These are phyloP conservation scores for Trametes elegans DNA, from an alignment of 768 basidiomycete species.

Conservation along the genomic window DNA sequence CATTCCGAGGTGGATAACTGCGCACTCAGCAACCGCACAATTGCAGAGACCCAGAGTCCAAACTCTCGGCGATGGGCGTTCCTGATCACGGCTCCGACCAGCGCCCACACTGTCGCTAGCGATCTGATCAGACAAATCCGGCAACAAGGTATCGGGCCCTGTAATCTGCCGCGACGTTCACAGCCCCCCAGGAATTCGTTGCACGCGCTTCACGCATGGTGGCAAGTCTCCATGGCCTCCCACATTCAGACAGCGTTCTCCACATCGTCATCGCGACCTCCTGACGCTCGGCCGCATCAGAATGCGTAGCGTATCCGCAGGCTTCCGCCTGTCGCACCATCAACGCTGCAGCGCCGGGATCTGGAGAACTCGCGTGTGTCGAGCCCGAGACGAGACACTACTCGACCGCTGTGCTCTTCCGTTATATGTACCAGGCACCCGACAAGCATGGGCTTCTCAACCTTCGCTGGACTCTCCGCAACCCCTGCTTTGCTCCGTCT, in stretches of 20 bases:
- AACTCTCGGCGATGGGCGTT: not conserved
- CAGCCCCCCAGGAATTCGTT: constrained; percentile 1
- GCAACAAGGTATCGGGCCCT: not conserved
- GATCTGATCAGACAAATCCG: constrained; percentile 7
- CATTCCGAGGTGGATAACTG: too few species aligned
- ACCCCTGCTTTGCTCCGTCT: not conserved
- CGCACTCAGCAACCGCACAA: not conserved
- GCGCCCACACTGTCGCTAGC: not conserved
- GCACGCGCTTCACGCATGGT: not conserved
- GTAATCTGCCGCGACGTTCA: not conserved
- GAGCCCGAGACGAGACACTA: constrained; percentile 18
- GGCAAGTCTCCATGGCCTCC: constrained; percentile 1
- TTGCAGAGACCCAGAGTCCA: not conserved
- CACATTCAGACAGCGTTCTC: not conserved
- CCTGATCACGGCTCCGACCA: not conserved
- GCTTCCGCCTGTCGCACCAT: constrained; percentile 7
- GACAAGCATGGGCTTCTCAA: constrained; percentile 4
- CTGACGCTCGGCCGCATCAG: constrained; percentile 12
- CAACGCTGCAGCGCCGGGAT: constrained; percentile 7
- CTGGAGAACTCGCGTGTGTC: constrained; percentile 7
- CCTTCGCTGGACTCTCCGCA: constrained; percentile 1
- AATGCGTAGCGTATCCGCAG: too few species aligned
- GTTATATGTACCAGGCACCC: constrained; percentile 10
- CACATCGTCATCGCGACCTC: constrained; percentile 20
- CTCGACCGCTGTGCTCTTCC: constrained; percentile 4